These are phyloP conservation scores for Citrus mangshanensis DNA, from an alignment of 345 rosid species.

Conservation along the genomic window DNA sequence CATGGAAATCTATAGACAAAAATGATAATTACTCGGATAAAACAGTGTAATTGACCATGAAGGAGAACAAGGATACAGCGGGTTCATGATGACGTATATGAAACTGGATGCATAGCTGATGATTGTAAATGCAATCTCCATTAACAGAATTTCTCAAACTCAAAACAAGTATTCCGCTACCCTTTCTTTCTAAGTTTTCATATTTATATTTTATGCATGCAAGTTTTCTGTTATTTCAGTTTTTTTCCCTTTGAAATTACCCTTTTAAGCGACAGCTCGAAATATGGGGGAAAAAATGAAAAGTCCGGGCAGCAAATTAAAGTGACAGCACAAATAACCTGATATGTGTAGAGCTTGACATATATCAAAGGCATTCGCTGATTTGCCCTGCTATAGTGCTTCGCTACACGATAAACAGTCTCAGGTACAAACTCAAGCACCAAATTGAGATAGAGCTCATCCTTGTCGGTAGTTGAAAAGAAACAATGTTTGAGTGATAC, in stretches of 20 bases:
- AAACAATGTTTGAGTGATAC: conserved; percentile 23
- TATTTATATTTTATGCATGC: background rate
- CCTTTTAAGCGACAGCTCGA: too few species aligned
- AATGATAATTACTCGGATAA: background rate
- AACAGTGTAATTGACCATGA: background rate
- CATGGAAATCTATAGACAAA: background rate
- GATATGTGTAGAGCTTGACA: conserved; percentile 23
- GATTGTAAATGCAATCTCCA: background rate
- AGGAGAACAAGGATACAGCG: background rate
- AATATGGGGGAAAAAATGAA: too few species aligned
- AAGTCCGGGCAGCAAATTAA: background rate
- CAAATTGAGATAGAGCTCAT: conserved; percentile 22
- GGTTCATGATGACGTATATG: background rate
- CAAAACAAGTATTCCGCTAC: background rate
- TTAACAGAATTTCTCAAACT: background rate
- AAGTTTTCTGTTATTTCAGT: background rate
- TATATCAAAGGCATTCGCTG: conserved; percentile 25
- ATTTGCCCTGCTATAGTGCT: conserved; percentile 21
- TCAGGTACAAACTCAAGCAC: conserved; percentile 22
- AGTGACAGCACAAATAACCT: conserved; percentile 9
- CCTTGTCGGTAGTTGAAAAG: conserved; percentile 21
- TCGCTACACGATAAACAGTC: conserved; percentile 22
- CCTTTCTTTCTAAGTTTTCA: background rate
- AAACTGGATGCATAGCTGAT: background rate
- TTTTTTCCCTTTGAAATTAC: background rate